A percentile compares a stretch with the other conserved stretches of the same genome.
These are phyloP conservation scores for Trichomonas vaginalis DNA, from an alignment of 208 protist genomes.

Conservation along the genomic window DNA sequence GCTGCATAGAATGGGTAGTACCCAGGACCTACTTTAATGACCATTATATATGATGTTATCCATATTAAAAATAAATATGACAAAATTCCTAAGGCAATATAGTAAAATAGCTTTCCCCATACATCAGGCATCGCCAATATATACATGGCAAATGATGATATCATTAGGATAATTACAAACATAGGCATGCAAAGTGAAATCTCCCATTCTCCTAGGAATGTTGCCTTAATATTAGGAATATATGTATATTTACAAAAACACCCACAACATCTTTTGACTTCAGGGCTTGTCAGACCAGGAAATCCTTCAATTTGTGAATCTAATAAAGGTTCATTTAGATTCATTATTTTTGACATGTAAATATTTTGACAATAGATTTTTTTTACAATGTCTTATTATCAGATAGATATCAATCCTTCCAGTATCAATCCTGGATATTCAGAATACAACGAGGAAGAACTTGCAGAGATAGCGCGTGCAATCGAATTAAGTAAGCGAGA, in stretches of 20 bases:
- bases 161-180: neutral
- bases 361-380: too few relatives aligned
- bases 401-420: too few relatives aligned
- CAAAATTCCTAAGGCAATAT: neutral
- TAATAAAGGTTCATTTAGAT: too few relatives aligned
- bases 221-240: neutral
- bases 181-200: neutral
- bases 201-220: neutral
- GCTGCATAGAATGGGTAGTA: constrained; percentile 5
- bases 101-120: neutral
- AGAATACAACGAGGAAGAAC: neutral
- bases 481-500: neutral
- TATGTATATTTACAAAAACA: neutral
- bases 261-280: neutral
- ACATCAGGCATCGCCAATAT: neutral
- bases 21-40: neutral
- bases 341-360: too few relatives aligned
- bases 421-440: neutral
- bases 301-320: neutral
- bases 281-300: neutral
- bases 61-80: neutral
- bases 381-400: too few relatives aligned
- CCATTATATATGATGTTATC: neutral
- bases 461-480: neutral
- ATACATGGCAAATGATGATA: neutral